Evolutionary conservation across 805 yeast genomes (phyloP).

Genomic region (Sugiyamaella lignohabitans): DNA sequence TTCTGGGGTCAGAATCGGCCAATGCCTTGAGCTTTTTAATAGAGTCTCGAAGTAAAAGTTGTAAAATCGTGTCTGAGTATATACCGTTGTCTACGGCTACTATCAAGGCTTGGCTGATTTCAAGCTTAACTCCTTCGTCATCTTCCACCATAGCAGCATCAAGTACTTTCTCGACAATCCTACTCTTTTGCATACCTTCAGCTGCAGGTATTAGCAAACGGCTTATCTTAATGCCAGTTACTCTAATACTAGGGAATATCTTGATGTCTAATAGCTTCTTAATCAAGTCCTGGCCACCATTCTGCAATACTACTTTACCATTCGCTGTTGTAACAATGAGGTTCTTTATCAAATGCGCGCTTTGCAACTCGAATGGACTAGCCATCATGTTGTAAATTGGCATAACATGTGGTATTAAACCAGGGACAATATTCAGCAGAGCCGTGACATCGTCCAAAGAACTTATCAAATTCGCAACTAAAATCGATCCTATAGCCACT

Average conservation of each 20-base stretch:
- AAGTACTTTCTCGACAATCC: conserved; percentile 3
- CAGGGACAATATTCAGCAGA: conserved; percentile 1
- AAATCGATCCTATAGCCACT: conserved; percentile 4
- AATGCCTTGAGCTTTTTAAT: too few species aligned
- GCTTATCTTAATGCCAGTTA: conserved; percentile 14
- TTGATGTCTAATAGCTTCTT: conserved; percentile 6
- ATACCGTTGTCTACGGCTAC: conserved; percentile 4
- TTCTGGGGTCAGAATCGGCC: too few species aligned
- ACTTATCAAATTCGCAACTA: conserved; percentile 14
- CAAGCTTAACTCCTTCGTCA: conserved; percentile 6
- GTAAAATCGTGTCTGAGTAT: not conserved
- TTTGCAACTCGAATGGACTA: conserved; percentile 15
- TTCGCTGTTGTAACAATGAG: not conserved
- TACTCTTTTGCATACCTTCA: not conserved
- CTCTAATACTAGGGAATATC: conserved; percentile 10
- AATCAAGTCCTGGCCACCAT: conserved; percentile 10
- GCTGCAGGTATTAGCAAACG: conserved; percentile 4
- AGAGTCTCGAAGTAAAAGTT: not conserved
- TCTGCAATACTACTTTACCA: not conserved
- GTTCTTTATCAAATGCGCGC: conserved; percentile 17
- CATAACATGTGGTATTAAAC: not conserved
- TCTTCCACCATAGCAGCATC: conserved; percentile 7
- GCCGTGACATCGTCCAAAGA: conserved; percentile 2
- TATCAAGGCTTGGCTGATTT: not conserved
- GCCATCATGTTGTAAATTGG: not conserved